Evolutionary conservation across 495 filamentous ascomycete species (phyloP).

Genomic region (Penicillium coprophilum): DNA sequence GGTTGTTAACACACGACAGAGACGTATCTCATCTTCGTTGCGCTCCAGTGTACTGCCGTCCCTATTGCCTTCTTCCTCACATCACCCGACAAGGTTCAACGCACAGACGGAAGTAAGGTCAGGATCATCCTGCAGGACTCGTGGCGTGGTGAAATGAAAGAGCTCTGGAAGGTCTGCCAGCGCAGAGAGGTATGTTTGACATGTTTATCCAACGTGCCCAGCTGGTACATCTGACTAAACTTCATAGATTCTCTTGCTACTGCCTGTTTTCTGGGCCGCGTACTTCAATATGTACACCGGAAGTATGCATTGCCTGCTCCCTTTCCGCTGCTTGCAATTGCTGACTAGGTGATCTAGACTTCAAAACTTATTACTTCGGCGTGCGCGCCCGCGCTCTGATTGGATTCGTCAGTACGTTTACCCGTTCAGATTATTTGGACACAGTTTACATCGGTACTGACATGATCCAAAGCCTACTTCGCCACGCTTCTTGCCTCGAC

Average conservation of each 20-base stretch:
- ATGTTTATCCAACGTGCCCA: neutral
- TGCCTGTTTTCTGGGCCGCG: conserved; percentile 41
- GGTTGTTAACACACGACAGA: conserved; percentile 9
- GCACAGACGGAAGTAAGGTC: conserved; percentile 55
- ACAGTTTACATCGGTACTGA: neutral
- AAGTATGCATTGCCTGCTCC: conserved; percentile 13
- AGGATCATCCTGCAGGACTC: conserved; percentile 44
- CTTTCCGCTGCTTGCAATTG: neutral
- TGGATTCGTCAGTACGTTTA: conserved; percentile 34
- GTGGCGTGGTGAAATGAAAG: conserved; percentile 35
- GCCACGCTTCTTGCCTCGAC: conserved; percentile 35
- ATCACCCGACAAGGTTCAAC: conserved; percentile 54
- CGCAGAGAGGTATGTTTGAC: conserved; percentile 25
- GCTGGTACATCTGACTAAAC: neutral
- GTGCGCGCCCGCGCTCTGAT: conserved; percentile 40
- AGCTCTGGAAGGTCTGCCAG: conserved; percentile 31
- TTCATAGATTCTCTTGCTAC: conserved; percentile 28
- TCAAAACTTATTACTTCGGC: conserved; percentile 40
- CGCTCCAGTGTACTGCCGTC: conserved; percentile 55
- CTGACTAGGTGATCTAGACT: conserved; percentile 24
- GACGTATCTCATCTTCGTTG: conserved; percentile 60
- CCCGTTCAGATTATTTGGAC: neutral
- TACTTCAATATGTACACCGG: conserved; percentile 42
- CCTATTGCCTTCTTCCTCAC: conserved; percentile 54
- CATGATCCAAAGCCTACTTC: conserved; percentile 26